These are phyloP conservation scores for Cercospora sp. DNA, from an alignment of 2,329 filamentous ascomycete genomes.

Conservation along the genomic window DNA sequence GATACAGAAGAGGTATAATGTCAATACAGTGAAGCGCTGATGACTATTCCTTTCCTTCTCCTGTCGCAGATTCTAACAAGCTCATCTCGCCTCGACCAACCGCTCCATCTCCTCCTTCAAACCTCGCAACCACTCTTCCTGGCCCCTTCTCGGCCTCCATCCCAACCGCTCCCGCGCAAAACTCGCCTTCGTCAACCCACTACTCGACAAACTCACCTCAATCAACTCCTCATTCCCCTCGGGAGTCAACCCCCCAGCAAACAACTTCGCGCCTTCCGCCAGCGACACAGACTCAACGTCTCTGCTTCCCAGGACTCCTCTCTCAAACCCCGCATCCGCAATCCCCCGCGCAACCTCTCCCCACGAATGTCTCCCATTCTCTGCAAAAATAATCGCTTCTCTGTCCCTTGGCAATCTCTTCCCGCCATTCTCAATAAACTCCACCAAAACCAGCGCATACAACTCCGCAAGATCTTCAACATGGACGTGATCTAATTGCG, in stretches of 20 bases:
- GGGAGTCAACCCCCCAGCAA: not conserved
- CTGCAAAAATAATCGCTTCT: not conserved
- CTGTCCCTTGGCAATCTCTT: not conserved
- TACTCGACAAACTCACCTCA: not conserved
- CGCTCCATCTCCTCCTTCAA: not conserved
- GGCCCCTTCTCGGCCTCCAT: not conserved
- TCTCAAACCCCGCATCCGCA: not conserved
- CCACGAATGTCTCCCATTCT: not conserved
- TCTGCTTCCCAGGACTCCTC: not conserved
- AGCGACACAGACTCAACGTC: not conserved
- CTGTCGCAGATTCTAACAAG: not conserved
- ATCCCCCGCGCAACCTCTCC: not conserved
- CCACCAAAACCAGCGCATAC: not conserved
- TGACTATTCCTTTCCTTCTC: not conserved
- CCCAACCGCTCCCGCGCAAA: not conserved
- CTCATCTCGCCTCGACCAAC: not conserved
- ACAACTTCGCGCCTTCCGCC: not conserved
- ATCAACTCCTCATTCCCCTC: not conserved
- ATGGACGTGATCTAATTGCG: not conserved
- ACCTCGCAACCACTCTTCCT: not conserved
- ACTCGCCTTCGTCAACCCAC: not conserved
- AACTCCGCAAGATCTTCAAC: not conserved
- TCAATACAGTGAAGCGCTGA: not conserved
- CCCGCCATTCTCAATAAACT: not conserved
- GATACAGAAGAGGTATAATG: conserved; percentile 48